Percentiles rank a stretch among this genome's conserved stretches.
phyloP scores from a whole-genome alignment of 169 alveolate species.

The Babesia sp. region DNA sequence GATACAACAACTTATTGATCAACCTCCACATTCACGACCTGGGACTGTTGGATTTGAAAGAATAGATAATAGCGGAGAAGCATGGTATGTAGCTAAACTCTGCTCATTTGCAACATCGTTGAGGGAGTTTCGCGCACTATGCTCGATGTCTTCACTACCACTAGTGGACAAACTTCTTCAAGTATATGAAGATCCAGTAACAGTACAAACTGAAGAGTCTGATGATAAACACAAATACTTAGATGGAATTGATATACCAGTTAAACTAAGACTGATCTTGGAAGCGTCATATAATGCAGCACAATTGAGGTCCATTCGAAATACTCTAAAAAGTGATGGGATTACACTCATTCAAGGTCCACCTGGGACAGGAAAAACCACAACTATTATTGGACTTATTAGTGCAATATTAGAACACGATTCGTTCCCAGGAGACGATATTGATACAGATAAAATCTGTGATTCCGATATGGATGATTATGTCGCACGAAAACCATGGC shows the following conservation, averaged over 20 bases:
- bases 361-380: constrained; percentile 99
- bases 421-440: constrained; percentile 8
- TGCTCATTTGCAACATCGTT: constrained; percentile 45
- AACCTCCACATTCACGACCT: background rate
- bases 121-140: constrained; percentile 61
- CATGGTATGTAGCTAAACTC: constrained; percentile 55
- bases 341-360: constrained; percentile 96
- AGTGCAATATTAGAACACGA: constrained; percentile 77
- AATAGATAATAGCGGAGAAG: background rate
- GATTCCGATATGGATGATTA: background rate
- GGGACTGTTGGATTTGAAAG: background rate
- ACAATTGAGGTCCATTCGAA: constrained; percentile 73
- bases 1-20: constrained; percentile 21
- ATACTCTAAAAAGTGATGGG: constrained; percentile 78
- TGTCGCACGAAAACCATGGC: constrained; percentile 6
- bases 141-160: constrained; percentile 44
- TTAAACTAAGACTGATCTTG: constrained; percentile 51
- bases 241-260: constrained; percentile 57
- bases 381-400: constrained; percentile 91
- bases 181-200: background rate
- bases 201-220: background rate
- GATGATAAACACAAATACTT: background rate
- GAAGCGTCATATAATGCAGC: constrained; percentile 67
- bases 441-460: constrained; percentile 12
- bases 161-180: constrained; percentile 34